phyloP scores from a whole-genome alignment of 768 basidiomycete species.

The Rossbeevera mucosa region DNA sequence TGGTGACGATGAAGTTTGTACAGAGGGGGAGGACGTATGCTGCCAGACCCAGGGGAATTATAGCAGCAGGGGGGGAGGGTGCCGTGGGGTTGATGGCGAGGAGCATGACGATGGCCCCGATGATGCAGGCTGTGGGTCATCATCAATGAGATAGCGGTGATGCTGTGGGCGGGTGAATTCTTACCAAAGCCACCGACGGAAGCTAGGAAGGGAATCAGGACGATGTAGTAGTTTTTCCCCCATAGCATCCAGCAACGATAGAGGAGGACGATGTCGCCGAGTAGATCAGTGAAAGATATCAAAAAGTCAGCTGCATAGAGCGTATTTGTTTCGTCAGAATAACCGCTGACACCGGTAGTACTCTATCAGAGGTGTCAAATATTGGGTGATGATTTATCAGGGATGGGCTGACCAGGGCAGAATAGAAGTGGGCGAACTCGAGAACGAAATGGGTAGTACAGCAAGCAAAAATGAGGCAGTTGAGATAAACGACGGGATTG shows the following conservation, averaged over 20 bases:
- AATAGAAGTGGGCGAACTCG: constrained; percentile 35
- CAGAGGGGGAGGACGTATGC: constrained; percentile 37
- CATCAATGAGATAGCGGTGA: background rate
- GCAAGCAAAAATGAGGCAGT: constrained; percentile 29
- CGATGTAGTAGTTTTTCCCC: constrained; percentile 31
- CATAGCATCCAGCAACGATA: constrained; percentile 44
- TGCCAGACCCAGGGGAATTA: constrained; percentile 36
- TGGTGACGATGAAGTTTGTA: constrained; percentile 40
- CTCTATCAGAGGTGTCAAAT: constrained; percentile 13
- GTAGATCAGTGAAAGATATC: constrained; percentile 34
- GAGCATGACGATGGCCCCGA: constrained; percentile 28
- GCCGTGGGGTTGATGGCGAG: constrained; percentile 25
- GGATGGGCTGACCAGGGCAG: constrained; percentile 27
- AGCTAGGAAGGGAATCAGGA: constrained; percentile 33
- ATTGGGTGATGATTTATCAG: background rate
- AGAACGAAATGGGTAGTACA: constrained; percentile 33
- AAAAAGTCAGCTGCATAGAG: constrained; percentile 35
- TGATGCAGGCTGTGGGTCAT: constrained; percentile 25
- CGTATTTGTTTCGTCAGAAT: constrained; percentile 27
- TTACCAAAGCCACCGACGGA: constrained; percentile 34
- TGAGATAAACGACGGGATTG: constrained; percentile 27
- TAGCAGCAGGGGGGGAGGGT: constrained; percentile 31
- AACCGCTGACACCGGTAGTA: constrained; percentile 24
- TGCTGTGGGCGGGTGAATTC: constrained; percentile 2
- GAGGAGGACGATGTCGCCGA: constrained; percentile 34